Evolutionary conservation across 208 protist species (phyloP).

Genomic region (Wallacemonas sp.): DNA sequence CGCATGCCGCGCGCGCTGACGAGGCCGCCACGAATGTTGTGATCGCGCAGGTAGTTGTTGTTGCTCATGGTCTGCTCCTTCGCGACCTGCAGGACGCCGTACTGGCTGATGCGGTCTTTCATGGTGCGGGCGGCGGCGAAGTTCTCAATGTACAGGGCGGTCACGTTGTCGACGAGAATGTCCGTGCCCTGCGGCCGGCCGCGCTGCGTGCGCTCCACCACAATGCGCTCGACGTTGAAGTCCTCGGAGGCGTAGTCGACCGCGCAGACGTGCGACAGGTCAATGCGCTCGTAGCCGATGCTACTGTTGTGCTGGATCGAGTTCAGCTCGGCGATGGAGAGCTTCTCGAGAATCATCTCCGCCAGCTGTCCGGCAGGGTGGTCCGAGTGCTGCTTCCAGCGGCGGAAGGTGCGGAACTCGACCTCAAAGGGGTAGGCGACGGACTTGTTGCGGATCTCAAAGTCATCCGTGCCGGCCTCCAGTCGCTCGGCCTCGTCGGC

Average conservation of each 20-base stretch:
- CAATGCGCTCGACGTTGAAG: slow-evolving; percentile 85
- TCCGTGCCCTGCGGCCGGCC: slow-evolving; percentile 67
- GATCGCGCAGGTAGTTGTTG: slow-evolving; percentile 57
- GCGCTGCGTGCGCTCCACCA: slow-evolving; percentile 83
- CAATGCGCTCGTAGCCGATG: slow-evolving; percentile 79
- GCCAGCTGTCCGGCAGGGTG: slow-evolving; percentile 71
- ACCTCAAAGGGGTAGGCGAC: slow-evolving; percentile 88
- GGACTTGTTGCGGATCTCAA: slow-evolving; percentile 69
- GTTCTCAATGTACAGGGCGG: slow-evolving; percentile 87
- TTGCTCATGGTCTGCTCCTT: slow-evolving; percentile 55
- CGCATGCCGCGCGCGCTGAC: slow-evolving; percentile 13
- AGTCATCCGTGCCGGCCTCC: slow-evolving; percentile 22
- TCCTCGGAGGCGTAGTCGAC: slow-evolving; percentile 80
- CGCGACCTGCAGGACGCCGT: slow-evolving; percentile 46
- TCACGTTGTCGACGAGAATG: slow-evolving; percentile 80
- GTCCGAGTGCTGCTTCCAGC: slow-evolving; percentile 78
- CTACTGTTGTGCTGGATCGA: slow-evolving; percentile 77
- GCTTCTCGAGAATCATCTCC: slow-evolving; percentile 81
- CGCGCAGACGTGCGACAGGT: slow-evolving; percentile 81
- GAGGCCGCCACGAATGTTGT: slow-evolving; percentile 13
- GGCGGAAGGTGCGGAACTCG: slow-evolving; percentile 76
- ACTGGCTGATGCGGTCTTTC: slow-evolving; percentile 56
- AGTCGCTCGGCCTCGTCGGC: slow-evolving; percentile 20
- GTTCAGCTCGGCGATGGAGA: slow-evolving; percentile 81
- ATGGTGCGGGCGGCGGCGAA: slow-evolving; percentile 81